Conservation (phyloP, 1,284 basidiomycete genomes). For the Lignosus rhinocerotis region DNA sequence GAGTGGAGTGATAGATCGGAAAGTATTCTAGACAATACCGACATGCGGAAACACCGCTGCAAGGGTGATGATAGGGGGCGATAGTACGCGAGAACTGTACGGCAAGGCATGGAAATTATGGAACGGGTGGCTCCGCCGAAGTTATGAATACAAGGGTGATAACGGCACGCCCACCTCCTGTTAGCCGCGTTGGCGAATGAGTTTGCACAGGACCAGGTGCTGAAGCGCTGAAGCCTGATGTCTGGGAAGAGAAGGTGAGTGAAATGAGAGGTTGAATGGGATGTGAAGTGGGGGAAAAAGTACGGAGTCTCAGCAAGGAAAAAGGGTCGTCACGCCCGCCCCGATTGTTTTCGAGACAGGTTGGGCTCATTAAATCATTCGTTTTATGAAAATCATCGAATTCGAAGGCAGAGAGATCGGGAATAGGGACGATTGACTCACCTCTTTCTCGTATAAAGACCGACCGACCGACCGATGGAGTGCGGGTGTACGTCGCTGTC, state of each 20-base stretch:
- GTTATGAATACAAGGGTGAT: not conserved
- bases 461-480: not conserved
- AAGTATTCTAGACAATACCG: no score
- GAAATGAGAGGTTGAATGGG: not conserved
- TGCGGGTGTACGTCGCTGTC: not conserved
- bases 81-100: not conserved
- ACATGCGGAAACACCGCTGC: no score
- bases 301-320: slow-evolving; percentile 26
- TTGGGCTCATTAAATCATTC: slow-evolving; percentile 35
- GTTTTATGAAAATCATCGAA: slow-evolving; percentile 28
- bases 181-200: not conserved
- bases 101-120: not conserved
- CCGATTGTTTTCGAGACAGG: slow-evolving; percentile 19
- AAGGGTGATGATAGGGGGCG: no score
- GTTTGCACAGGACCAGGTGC: not conserved
- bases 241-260: slow-evolving; percentile 6
- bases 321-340: slow-evolving; percentile 29
- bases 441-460: not conserved
- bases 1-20: no score
- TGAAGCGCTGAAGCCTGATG: not conserved
- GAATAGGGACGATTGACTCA: not conserved
- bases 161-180: not conserved
- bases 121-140: not conserved
- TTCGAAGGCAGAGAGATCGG: slow-evolving; percentile 17
- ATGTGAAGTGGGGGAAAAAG: not conserved